Conservation (phyloP, 2,329 filamentous ascomycete species). For the Stemphylium beticola region DNA sequence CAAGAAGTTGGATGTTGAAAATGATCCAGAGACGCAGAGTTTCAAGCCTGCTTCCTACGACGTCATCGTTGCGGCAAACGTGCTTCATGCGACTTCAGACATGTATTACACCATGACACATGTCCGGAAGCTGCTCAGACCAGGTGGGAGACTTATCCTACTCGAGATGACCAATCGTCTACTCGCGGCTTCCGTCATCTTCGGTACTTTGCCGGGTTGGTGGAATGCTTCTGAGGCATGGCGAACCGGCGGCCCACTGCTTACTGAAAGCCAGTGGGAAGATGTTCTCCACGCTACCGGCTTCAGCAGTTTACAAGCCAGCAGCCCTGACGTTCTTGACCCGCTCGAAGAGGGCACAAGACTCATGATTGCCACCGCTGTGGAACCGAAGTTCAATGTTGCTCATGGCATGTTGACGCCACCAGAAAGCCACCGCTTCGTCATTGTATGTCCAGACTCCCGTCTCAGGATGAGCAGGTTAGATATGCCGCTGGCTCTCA, state of each 20-base stretch:
- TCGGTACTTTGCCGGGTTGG: conserved; percentile 34
- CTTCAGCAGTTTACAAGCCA: conserved; percentile 33
- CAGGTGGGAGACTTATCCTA: conserved; percentile 56
- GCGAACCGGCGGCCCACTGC: conserved; percentile 34
- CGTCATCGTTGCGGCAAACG: conserved; percentile 41
- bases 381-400: conserved; percentile 9
- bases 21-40: conserved; percentile 25
- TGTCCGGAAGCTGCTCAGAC: conserved; percentile 34
- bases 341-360: conserved; percentile 21
- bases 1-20: conserved; percentile 28
- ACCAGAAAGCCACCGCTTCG: conserved; percentile 10
- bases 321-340: conserved; percentile 16
- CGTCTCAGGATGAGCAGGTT: conserved; percentile 11
- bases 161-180: conserved; percentile 44
- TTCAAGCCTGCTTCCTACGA: conserved; percentile 28
- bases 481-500: conserved; percentile 13
- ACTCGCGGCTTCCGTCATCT: conserved; percentile 22
- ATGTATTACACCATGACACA: conserved; percentile 29
- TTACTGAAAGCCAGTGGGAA: conserved; percentile 45
- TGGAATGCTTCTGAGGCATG: conserved; percentile 37
- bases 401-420: conserved; percentile 9
- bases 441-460: conserved; percentile 14
- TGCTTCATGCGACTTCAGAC: conserved; percentile 38
- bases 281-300: conserved; percentile 38
- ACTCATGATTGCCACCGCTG: conserved; percentile 18